Evolutionary conservation across 2,329 filamentous ascomycete genomes (phyloP).

Genomic region (Trichoderma gracile): DNA sequence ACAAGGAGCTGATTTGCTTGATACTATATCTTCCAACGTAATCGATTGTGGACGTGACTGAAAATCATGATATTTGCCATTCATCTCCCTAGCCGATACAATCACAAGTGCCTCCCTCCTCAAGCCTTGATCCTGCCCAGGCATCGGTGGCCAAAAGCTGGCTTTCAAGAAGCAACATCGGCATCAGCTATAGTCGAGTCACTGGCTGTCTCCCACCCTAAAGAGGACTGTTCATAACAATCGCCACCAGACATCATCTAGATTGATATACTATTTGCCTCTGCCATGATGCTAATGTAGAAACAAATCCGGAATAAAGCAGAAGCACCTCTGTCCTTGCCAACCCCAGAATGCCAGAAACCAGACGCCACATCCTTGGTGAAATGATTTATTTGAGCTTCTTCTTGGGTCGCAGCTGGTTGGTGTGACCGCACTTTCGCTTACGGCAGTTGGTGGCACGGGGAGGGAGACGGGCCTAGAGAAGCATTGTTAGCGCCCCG

Average conservation of each 20-base stretch:
- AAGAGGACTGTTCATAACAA: background rate
- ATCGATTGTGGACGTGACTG: background rate
- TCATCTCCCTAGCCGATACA: conserved; percentile 4
- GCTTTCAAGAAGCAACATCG: conserved; percentile 1
- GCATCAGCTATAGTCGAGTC: background rate
- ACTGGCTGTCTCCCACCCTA: background rate
- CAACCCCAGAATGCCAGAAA: conserved; percentile 44
- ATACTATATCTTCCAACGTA: background rate
- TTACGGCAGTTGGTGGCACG: conserved; percentile 99
- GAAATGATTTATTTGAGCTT: conserved; percentile 77
- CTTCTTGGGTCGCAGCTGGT: conserved; percentile 99
- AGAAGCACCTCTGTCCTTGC: conserved; percentile 41
- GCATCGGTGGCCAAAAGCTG: background rate
- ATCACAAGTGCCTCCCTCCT: background rate
- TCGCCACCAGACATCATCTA: conserved; percentile 40
- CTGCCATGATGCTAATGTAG: conserved; percentile 45
- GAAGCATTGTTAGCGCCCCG: background rate
- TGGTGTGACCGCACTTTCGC: conserved; percentile 99
- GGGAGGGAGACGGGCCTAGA: conserved; percentile 79
- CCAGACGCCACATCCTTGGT: conserved; percentile 49
- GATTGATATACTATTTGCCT: conserved; percentile 41
- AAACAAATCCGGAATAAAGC: conserved; percentile 44
- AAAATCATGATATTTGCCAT: background rate
- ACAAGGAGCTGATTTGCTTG: background rate
- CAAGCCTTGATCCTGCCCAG: background rate